A percentile compares a stretch with the other conserved stretches of the same genome.
These are phyloP conservation scores for Penicillium brevicompactum DNA, from an alignment of 2,329 filamentous ascomycete genomes.

Conservation along the genomic window DNA sequence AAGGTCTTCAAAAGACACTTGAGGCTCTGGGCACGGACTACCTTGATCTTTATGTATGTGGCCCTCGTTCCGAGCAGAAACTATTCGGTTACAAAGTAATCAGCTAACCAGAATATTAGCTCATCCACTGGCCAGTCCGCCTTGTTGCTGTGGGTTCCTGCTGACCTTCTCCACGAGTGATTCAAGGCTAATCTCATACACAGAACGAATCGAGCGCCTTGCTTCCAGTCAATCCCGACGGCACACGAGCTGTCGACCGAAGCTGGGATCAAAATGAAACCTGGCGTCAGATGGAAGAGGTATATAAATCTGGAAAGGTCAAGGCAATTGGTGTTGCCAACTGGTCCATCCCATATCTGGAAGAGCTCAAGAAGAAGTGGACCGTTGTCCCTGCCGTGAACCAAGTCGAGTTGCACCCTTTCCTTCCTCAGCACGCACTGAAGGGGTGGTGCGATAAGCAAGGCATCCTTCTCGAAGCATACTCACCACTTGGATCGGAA, in stretches of 20 bases:
- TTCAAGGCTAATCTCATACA: no score
- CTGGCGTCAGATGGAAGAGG: constrained; percentile 25
- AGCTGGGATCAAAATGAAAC: constrained; percentile 26
- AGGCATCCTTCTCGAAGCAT: constrained; percentile 42
- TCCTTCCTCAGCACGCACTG: constrained; percentile 40
- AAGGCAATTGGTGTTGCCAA: constrained; percentile 31
- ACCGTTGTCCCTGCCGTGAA: constrained; percentile 32
- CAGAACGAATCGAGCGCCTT: constrained; percentile 14
- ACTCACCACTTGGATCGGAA: constrained; percentile 33
- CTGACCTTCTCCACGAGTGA: no score
- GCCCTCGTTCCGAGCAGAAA: neutral
- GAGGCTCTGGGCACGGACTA: constrained; percentile 42
- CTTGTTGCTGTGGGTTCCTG: constrained; percentile 16
- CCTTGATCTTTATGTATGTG: constrained; percentile 43
- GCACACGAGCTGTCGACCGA: constrained; percentile 32
- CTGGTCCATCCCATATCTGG: constrained; percentile 21
- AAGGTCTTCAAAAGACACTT: constrained; percentile 47
- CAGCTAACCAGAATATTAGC: constrained; percentile 14
- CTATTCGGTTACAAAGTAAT: neutral
- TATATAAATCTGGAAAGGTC: constrained; percentile 19
- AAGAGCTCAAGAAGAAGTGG: constrained; percentile 20
- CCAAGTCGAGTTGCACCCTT: constrained; percentile 44
- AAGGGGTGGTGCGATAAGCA: constrained; percentile 36
- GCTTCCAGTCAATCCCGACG: constrained; percentile 16
- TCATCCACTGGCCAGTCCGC: constrained; percentile 49